Evolutionary conservation across 148 eudicot species (phyloP).

Genomic region (Amaranthus hypochondriacus): DNA sequence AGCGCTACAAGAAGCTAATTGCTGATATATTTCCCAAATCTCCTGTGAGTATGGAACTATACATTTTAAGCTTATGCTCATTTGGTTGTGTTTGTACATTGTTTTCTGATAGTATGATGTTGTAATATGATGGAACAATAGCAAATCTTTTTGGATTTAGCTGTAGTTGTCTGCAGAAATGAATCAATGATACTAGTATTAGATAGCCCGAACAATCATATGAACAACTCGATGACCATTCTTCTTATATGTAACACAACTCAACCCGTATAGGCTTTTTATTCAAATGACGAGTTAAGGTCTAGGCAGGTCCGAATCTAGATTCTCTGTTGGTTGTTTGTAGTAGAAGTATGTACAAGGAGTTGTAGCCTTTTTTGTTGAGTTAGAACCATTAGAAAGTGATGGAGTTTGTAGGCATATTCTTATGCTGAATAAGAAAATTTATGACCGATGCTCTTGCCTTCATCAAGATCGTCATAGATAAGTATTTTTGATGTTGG

Average conservation of each 20-base stretch:
- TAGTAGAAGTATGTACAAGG: neutral
- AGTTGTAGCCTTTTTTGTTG: neutral
- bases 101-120: neutral
- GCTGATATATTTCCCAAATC: conserved; percentile 91
- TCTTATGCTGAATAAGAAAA: neutral
- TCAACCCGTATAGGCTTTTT: no score
- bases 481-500: neutral
- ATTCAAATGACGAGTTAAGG: no score
- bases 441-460: neutral
- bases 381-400: neutral
- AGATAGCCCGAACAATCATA: no score
- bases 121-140: neutral
- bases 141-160: neutral
- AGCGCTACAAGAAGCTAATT: conserved; percentile 90
- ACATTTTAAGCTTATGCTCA: neutral
- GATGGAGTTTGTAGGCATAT: neutral
- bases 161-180: neutral
- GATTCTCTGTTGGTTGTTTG: no score
- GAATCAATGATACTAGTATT: no score
- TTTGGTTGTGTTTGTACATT: neutral
- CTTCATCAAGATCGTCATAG: neutral
- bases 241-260: no score
- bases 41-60: conserved; percentile 46
- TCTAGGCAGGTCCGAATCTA: no score
- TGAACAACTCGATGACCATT: no score